Evolutionary conservation across 192 early-diverging fungal genomes (phyloP).

Genomic region (Coemansia umbellata): DNA sequence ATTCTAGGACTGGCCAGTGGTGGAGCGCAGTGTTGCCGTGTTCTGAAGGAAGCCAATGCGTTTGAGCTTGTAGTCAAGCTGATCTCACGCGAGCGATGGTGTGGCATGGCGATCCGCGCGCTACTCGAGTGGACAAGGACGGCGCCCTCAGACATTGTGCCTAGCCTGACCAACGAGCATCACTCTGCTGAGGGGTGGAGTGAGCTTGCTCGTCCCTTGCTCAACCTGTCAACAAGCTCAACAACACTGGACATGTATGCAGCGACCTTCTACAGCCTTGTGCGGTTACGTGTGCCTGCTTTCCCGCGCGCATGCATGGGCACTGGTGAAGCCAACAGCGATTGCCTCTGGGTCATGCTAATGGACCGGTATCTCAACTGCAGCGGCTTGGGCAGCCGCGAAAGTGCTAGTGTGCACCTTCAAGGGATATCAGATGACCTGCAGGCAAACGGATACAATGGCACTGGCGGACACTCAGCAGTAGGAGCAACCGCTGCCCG

Average conservation of each 20-base stretch:
- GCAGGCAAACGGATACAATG: neutral
- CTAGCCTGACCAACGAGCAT: constrained; percentile 33
- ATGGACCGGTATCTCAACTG: constrained; percentile 51
- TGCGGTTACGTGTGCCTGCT: constrained; percentile 29
- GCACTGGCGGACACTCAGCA: neutral
- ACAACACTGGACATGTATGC: constrained; percentile 50
- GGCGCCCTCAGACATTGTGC: constrained; percentile 42
- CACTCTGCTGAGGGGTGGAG: constrained; percentile 34
- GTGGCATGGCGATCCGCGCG: constrained; percentile 47
- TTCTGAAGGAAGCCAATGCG: constrained; percentile 46
- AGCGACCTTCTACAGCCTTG: constrained; percentile 43
- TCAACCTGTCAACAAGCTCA: constrained; percentile 48
- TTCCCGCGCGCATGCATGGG: constrained; percentile 51
- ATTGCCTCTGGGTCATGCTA: constrained; percentile 45
- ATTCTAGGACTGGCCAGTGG: constrained; percentile 43
- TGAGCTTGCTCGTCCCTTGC: constrained; percentile 44
- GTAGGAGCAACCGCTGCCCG: constrained; percentile 4
- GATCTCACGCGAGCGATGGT: constrained; percentile 52
- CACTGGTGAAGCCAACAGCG: constrained; percentile 24
- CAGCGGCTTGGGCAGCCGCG: constrained; percentile 32
- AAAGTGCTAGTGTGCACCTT: constrained; percentile 9
- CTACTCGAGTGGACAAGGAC: constrained; percentile 45
- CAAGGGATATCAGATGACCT: neutral
- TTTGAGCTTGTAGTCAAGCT: constrained; percentile 51
- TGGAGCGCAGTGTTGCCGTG: constrained; percentile 42